Evolutionary conservation across 2,329 filamentous ascomycete genomes (phyloP).

Genomic region (Monosporascus ibericus): DNA sequence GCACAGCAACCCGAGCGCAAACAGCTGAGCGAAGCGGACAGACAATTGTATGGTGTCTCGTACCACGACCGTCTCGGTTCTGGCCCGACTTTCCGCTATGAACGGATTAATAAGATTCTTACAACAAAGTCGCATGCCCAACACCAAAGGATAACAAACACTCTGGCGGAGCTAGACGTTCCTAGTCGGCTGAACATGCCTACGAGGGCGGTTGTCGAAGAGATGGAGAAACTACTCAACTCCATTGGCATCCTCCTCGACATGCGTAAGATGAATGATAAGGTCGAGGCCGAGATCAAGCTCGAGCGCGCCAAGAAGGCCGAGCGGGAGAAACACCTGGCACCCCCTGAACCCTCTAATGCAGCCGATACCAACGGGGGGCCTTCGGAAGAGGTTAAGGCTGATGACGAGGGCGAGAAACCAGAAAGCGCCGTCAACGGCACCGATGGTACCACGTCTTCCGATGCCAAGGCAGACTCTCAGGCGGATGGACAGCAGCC

Average conservation of each 20-base stretch:
- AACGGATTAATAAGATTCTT: constrained; percentile 72
- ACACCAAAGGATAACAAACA: constrained; percentile 67
- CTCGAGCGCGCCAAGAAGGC: constrained; percentile 51
- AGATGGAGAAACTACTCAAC: constrained; percentile 65
- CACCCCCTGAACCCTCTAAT: constrained; percentile 4
- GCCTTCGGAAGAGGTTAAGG: constrained; percentile 8
- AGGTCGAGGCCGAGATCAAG: constrained; percentile 66
- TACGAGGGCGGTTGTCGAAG: constrained; percentile 62
- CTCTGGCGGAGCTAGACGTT: constrained; percentile 66
- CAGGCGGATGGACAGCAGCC: not conserved
- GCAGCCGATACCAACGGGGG: constrained; percentile 6
- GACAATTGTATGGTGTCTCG: constrained; percentile 75
- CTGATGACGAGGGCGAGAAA: constrained; percentile 5
- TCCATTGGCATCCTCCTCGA: constrained; percentile 66
- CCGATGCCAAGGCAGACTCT: not conserved
- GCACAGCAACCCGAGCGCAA: constrained; percentile 51
- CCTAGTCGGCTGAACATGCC: constrained; percentile 66
- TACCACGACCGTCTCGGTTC: constrained; percentile 79
- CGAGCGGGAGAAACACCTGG: constrained; percentile 39
- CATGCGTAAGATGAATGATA: constrained; percentile 67
- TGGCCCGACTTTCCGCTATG: constrained; percentile 85
- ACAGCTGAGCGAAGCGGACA: constrained; percentile 69
- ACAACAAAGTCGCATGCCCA: constrained; percentile 71
- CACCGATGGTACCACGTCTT: not conserved
- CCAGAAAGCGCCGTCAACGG: not conserved